Percentiles rank a stretch among this genome's conserved stretches.
Evolutionary conservation across 495 filamentous ascomycete genomes (phyloP).

Genomic region (Neurospora intermedia): DNA sequence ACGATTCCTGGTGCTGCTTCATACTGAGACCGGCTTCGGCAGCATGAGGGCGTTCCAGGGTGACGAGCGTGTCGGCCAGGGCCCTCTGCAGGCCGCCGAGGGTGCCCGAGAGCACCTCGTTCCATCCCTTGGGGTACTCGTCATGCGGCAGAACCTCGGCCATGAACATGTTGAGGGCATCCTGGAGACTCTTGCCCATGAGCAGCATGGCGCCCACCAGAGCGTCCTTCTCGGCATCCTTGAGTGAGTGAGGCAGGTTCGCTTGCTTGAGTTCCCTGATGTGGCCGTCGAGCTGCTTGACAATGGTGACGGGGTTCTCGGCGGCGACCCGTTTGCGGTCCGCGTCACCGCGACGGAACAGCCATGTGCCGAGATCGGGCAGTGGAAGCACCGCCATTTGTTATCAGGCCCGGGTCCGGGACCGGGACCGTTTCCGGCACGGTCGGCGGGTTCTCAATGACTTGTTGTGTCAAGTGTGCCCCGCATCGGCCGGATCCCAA

Average conservation of each 20-base stretch:
- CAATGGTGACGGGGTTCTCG: slow-evolving; percentile 13
- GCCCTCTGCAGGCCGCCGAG: slow-evolving; percentile 16
- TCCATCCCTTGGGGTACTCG: slow-evolving; percentile 17
- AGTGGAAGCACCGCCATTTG: slow-evolving; percentile 12
- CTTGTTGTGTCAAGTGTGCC: neutral
- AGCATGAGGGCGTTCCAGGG: neutral
- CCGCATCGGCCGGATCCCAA: neutral
- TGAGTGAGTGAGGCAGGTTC: slow-evolving; percentile 9
- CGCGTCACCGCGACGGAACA: slow-evolving; percentile 15
- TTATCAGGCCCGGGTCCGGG: neutral
- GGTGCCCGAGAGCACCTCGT: slow-evolving; percentile 20
- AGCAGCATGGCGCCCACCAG: slow-evolving; percentile 20
- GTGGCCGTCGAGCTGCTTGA: slow-evolving; percentile 16
- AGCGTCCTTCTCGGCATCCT: slow-evolving; percentile 17
- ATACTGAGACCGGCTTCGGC: neutral
- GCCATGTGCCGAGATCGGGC: slow-evolving; percentile 16
- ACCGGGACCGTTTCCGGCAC: neutral
- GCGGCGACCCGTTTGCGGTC: slow-evolving; percentile 3
- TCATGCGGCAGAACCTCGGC: slow-evolving; percentile 18
- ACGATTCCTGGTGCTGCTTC: neutral
- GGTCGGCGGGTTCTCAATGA: neutral
- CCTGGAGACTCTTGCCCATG: slow-evolving; percentile 17
- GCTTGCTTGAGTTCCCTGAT: slow-evolving; percentile 11
- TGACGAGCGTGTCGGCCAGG: slow-evolving; percentile 7
- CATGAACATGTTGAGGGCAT: slow-evolving; percentile 17